Base-by-base conservation (phyloP, 768 basidiomycete species). In the Lactifluus pinguis region DNA sequence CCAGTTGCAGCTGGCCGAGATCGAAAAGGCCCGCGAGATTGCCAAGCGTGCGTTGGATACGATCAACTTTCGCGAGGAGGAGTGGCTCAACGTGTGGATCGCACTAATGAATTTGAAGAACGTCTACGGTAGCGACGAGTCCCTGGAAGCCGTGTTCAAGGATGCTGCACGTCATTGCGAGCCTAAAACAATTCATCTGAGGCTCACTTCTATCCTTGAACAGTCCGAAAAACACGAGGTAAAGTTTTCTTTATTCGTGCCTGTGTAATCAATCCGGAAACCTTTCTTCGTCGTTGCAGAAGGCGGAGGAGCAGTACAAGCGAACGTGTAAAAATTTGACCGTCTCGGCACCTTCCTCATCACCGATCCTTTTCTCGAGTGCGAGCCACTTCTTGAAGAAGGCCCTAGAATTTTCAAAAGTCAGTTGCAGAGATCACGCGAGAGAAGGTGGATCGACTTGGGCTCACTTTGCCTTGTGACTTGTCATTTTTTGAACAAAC, bases 41-140 rank as follows among this genome's bases (percentile, higher is more conserved):
- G 95, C 85, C 50, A 81, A 83, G 55, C 84, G 91, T 25, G 95
- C 94, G 5, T 77, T 98, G 49, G 78, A 82, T 62, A 87, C 86
- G 11, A 98, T 99, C 74, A 88, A 80, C 69, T 98, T 95, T 77
- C 83, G 95, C 47, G 97, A 99, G 73, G 97, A 99, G 65, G 97
- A 99, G 73, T 91, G 89, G 71, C 73, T 98, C 64, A 99, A 99
- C 68, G 85, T 99, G 45, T 99, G 97, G 97, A 90, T 95, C 70
- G 97, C 95, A 9, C 74, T 95, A 51, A 80, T 99, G 63, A 99
- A 99, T 68, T 70, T 99, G 68, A 97, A 99, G 76, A 94, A 94
- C 66, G 76, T 85, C 14, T 98, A 95, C 69, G 97, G 97, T 1
- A 89, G 86, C 8, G 87, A 89, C 34, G 84, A 92, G 68, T 81